These are phyloP conservation scores for Metschnikowia anglica DNA, from an alignment of 805 yeast genomes.

Conservation along the genomic window DNA sequence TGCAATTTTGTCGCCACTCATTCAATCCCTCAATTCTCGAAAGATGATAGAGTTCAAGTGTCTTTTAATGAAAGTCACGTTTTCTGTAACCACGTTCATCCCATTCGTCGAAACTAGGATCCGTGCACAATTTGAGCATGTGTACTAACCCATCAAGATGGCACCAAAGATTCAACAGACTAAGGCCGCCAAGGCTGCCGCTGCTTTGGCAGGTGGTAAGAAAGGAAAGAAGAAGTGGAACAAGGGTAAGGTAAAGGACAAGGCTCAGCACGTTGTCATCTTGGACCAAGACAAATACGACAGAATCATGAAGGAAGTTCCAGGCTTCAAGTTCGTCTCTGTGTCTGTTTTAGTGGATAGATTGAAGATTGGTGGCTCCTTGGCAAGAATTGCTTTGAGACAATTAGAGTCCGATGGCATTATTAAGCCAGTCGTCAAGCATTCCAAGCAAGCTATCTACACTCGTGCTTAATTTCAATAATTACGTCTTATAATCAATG, in stretches of 20 bases:
- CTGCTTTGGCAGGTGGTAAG: constrained; percentile 99
- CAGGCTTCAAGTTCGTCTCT: constrained; percentile 97
- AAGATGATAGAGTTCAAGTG: too few species aligned
- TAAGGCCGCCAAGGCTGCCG: constrained; percentile 99
- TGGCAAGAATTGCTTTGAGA: constrained; percentile 97
- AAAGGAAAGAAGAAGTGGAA: constrained; percentile 99
- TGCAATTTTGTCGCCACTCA: neutral
- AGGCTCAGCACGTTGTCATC: constrained; percentile 97
- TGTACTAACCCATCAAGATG: constrained; percentile 45
- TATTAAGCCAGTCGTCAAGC: constrained; percentile 90
- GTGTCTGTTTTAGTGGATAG: constrained; percentile 98
- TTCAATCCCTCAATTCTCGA: too few species aligned
- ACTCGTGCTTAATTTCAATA: constrained; percentile 54
- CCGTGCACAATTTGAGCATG: neutral
- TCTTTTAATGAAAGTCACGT: too few species aligned
- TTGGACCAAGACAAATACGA: constrained; percentile 98
- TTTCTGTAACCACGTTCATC: too few species aligned
- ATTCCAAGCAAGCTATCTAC: constrained; percentile 97
- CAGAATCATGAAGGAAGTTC: constrained; percentile 99
- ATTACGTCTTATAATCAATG: constrained; percentile 25
- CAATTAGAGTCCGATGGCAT: constrained; percentile 94
- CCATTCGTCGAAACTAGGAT: neutral
- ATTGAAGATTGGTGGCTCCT: constrained; percentile 97
- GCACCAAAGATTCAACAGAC: constrained; percentile 99
- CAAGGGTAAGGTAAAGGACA: constrained; percentile 99